phyloP scores from a whole-genome alignment of 2,329 filamentous ascomycete species.

The Leptoxyphium fumago region DNA sequence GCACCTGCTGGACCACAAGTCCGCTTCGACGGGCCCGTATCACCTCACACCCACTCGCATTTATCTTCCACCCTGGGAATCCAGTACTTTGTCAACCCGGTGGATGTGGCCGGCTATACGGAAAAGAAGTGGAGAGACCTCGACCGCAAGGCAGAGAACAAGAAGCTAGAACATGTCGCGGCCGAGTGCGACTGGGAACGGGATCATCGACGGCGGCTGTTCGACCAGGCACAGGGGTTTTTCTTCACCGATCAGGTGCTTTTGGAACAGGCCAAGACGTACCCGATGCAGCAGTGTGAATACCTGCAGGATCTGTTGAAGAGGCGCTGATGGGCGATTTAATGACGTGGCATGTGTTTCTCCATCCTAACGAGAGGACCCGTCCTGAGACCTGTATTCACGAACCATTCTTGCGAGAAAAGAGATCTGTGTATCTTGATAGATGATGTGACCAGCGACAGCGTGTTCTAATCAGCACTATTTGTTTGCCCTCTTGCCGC shows the following conservation, averaged over 20 bases:
- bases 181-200: constrained; percentile 63
- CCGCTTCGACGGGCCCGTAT: constrained; percentile 55
- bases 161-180: constrained; percentile 52
- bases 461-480: no score
- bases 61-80: constrained; percentile 56
- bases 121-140: constrained; percentile 55
- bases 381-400: no score
- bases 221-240: constrained; percentile 74
- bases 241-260: constrained; percentile 69
- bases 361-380: no score
- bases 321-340: background rate
- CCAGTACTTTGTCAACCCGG: constrained; percentile 73
- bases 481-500: no score
- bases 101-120: constrained; percentile 57
- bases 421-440: no score
- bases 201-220: constrained; percentile 47
- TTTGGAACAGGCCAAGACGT: constrained; percentile 52
- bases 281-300: constrained; percentile 46
- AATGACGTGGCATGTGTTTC: no score
- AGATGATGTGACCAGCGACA: no score
- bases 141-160: constrained; percentile 62
- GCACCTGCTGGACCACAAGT: constrained; percentile 40
- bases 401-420: no score
- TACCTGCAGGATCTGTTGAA: constrained; percentile 31
- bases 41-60: constrained; percentile 61